Percentiles rank a stretch among this genome's conserved stretches.
Conservation (phyloP, 352 stramenopile genomes). For the Phytophthora sojae region DNA sequence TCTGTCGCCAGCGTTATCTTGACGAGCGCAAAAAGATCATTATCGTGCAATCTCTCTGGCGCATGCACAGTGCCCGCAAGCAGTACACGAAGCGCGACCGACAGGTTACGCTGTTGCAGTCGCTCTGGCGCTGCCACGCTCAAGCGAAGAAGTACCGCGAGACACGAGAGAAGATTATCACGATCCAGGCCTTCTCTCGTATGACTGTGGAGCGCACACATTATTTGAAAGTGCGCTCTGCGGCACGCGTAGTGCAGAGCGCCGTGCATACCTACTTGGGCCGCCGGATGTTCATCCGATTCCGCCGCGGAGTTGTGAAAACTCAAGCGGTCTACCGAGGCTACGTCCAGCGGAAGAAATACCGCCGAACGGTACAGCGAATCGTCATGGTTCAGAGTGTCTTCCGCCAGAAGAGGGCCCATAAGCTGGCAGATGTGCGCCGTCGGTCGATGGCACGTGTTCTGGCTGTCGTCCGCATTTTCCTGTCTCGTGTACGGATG, state of each 20-base stretch:
- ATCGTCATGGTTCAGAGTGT: constrained; percentile 85
- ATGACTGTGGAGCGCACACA: constrained; percentile 66
- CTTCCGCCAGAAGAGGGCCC: constrained; percentile 68
- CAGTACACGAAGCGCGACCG: constrained; percentile 54
- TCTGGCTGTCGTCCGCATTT: constrained; percentile 74
- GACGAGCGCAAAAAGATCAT: constrained; percentile 75
- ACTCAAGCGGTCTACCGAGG: constrained; percentile 76
- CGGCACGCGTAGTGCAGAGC: constrained; percentile 72
- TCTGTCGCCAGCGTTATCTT: constrained; percentile 71
- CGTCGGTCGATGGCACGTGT: constrained; percentile 78
- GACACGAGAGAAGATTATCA: constrained; percentile 69
- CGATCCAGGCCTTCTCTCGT: constrained; percentile 67
- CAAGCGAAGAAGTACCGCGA: constrained; percentile 64
- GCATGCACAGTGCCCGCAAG: constrained; percentile 75
- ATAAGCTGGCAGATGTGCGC: constrained; percentile 53
- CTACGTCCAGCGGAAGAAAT: constrained; percentile 69
- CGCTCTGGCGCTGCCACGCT: constrained; percentile 77
- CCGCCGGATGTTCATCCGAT: constrained; percentile 66
- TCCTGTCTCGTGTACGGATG: constrained; percentile 84
- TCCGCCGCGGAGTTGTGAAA: constrained; percentile 66
- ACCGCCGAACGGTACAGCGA: constrained; percentile 43
- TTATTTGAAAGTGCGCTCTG: constrained; percentile 62
- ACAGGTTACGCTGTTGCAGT: constrained; percentile 80
- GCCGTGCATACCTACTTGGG: constrained; percentile 78
- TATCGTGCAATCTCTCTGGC: constrained; percentile 80